Evolutionary conservation across 257 asterid genomes (phyloP).

Genomic region (Verbascum thapsus): DNA sequence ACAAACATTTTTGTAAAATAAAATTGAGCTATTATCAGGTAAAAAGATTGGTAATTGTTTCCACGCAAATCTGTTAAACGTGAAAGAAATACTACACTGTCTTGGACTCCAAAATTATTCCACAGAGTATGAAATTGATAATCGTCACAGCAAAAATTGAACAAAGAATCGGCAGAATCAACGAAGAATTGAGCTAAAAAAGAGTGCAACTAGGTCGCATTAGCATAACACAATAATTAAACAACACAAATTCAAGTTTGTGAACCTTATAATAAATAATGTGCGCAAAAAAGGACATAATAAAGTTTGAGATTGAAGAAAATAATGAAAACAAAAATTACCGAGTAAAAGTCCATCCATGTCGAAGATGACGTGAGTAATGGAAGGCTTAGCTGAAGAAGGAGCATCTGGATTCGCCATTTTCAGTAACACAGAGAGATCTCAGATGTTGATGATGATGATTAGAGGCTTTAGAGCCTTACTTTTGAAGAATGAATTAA

Average conservation of each 20-base stretch:
- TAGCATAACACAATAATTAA: not conserved
- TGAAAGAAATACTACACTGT: not conserved
- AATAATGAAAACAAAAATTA: conserved; percentile 33
- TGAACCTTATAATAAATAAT: not conserved
- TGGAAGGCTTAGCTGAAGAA: conserved; percentile 46
- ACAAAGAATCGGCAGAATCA: not conserved
- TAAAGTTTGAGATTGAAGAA: not conserved
- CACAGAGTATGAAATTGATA: no score
- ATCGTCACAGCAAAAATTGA: conserved; percentile 10
- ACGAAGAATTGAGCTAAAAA: not conserved
- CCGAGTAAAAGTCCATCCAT: conserved; percentile 98
- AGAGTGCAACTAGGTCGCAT: not conserved
- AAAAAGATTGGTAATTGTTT: not conserved
- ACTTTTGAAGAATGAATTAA: no score
- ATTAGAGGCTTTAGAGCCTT: no score
- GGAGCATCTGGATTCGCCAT: conserved; percentile 51
- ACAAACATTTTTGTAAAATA: not conserved
- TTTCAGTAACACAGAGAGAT: conserved; percentile 29
- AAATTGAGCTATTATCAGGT: not conserved
- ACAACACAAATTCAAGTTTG: not conserved
- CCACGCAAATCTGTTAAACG: not conserved
- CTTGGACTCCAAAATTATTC: not conserved
- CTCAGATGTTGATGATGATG: conserved; percentile 18
- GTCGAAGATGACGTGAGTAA: conserved; percentile 89
- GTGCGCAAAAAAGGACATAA: not conserved